These are phyloP conservation scores for Rhinocladiella similis DNA, from an alignment of 2,329 filamentous ascomycete genomes.

Conservation along the genomic window DNA sequence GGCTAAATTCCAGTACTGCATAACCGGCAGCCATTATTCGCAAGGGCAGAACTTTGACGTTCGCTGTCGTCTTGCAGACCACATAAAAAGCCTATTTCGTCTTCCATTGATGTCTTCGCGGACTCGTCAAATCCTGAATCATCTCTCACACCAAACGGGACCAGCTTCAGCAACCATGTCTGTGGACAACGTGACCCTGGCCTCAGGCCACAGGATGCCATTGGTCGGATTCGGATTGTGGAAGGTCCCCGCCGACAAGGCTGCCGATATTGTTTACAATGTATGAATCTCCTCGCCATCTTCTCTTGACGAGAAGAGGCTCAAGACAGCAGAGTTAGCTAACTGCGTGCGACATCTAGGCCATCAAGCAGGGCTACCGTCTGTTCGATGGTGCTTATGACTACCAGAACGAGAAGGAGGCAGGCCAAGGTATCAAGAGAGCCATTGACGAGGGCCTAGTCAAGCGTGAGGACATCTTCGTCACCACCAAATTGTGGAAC, in stretches of 20 bases:
- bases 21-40: neutral
- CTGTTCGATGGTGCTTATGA: constrained; percentile 65
- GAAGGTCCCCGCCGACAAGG: constrained; percentile 76
- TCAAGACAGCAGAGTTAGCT: too few relatives aligned
- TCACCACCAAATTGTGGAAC: constrained; percentile 93
- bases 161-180: neutral
- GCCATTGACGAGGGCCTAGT: constrained; percentile 80
- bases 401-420: constrained; percentile 81
- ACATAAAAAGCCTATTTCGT: neutral
- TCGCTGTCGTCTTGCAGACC: neutral
- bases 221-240: constrained; percentile 60
- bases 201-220: constrained; percentile 40
- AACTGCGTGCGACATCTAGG: constrained; percentile 24
- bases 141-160: neutral
- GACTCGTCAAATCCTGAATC: neutral
- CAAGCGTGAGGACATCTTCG: constrained; percentile 84
- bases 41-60: neutral
- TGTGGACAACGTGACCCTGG: constrained; percentile 17
- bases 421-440: constrained; percentile 72
- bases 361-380: constrained; percentile 62
- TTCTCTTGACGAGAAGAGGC: too few relatives aligned
- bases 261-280: constrained; percentile 76
- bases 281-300: constrained; percentile 38
- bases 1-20: neutral
- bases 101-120: neutral